Evolutionary conservation across 805 yeast genomes (phyloP).

Genomic region (Pichia californica): DNA sequence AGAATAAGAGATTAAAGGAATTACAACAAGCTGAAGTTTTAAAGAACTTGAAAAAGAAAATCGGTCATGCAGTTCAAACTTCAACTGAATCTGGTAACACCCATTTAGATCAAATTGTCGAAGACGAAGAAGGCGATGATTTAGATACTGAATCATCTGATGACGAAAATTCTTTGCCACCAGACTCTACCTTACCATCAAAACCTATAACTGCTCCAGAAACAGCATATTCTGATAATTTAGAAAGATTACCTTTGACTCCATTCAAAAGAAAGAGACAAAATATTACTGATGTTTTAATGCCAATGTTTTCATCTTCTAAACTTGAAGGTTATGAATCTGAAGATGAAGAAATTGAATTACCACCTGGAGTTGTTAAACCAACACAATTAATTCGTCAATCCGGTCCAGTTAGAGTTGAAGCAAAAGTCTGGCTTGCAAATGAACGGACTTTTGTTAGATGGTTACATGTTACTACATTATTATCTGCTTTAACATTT

Average conservation of each 20-base stretch:
- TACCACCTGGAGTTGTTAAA: constrained; percentile 85
- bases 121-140: constrained; percentile 28
- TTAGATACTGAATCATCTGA: constrained; percentile 47
- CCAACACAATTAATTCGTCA: constrained; percentile 78
- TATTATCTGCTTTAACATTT: constrained; percentile 80
- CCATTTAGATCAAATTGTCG: constrained; percentile 29
- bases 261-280: constrained; percentile 14
- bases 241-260: constrained; percentile 1
- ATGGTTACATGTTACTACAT: constrained; percentile 87
- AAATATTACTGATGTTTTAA: constrained; percentile 20
- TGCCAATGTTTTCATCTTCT: constrained; percentile 29
- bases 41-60: constrained; percentile 36
- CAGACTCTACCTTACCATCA: constrained; percentile 1
- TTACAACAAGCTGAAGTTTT: constrained; percentile 33
- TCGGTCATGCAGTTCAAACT: constrained; percentile 34
- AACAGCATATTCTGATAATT: constrained; percentile 4
- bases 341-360: constrained; percentile 77
- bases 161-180: constrained; percentile 42
- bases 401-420: constrained; percentile 88
- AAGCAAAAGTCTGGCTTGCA: constrained; percentile 97
- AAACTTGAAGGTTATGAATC: constrained; percentile 47
- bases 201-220: not conserved
- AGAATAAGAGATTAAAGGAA: constrained; percentile 44
- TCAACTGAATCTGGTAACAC: constrained; percentile 19
- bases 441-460: constrained; percentile 95